Percentiles rank a stretch among this genome's conserved stretches.
These are phyloP conservation scores for Neofusicoccum laricinum DNA, from an alignment of 2,329 filamentous ascomycete genomes.

Conservation along the genomic window DNA sequence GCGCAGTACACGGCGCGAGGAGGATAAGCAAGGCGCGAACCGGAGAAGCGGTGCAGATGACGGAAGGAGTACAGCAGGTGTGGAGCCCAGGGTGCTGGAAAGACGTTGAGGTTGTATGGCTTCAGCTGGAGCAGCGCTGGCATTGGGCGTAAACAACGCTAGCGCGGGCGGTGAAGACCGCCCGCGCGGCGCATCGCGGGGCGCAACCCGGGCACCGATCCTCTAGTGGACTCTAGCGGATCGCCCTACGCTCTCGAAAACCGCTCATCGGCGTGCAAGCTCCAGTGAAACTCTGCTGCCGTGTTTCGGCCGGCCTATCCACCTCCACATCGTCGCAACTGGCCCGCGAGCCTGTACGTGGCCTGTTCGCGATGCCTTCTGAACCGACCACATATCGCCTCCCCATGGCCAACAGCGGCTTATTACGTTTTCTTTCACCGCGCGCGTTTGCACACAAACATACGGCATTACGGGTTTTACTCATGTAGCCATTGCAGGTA, in stretches of 20 bases:
- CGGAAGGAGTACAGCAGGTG: neutral
- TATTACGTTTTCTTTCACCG: no score
- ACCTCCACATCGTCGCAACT: neutral
- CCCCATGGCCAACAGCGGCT: no score
- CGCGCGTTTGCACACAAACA: no score
- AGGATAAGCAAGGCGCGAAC: neutral
- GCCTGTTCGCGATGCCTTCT: neutral
- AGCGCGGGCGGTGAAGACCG: slow-evolving; percentile 9
- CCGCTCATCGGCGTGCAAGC: neutral
- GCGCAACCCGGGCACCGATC: slow-evolving; percentile 1
- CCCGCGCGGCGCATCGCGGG: slow-evolving; percentile 2
- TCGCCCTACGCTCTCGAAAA: neutral
- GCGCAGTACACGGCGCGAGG: neutral
- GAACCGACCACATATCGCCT: neutral
- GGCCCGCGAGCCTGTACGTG: neutral
- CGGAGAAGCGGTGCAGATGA: neutral
- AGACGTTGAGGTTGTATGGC: slow-evolving; percentile 1
- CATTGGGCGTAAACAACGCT: slow-evolving; percentile 17
- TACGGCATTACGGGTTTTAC: neutral
- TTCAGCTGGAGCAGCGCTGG: neutral
- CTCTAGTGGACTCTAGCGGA: neutral
- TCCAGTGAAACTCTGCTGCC: neutral
- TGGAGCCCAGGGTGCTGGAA: slow-evolving; percentile 4
- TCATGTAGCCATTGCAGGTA: neutral
- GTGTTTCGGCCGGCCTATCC: neutral